phyloP scores from a whole-genome alignment of 345 rosid species.

The Camelina neglecta region DNA sequence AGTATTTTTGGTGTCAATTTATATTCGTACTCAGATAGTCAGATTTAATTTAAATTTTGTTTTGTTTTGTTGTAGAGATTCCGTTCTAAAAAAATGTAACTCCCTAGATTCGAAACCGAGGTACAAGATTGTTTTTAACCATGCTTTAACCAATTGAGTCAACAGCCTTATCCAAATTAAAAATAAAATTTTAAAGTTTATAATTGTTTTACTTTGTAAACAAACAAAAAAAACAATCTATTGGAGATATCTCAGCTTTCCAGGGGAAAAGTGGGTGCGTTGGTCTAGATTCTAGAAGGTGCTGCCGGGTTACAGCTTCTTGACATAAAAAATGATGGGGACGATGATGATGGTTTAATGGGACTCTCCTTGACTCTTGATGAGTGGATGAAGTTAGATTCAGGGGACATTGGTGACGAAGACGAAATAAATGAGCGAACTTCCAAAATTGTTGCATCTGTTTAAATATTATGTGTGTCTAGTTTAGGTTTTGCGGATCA shows the following conservation, averaged over 20 bases:
- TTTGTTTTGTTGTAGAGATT: no score
- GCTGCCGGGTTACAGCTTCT: conserved; percentile 85
- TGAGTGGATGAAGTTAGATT: conserved; percentile 93
- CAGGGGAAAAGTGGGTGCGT: conserved; percentile 65
- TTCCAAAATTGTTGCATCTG: conserved; percentile 54
- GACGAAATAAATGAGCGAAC: conserved; percentile 82
- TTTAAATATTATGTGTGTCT: not conserved
- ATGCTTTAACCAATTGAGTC: no score
- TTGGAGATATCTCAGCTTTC: conserved; percentile 76
- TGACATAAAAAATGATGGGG: conserved; percentile 61
- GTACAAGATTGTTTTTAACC: no score
- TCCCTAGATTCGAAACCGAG: no score
- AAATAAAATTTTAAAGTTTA: no score
- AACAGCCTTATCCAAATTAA: no score
- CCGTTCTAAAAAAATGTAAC: no score
- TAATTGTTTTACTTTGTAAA: no score
- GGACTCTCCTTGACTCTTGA: conserved; percentile 84
- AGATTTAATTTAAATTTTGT: no score
- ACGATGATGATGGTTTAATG: conserved; percentile 81
- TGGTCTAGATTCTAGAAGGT: conserved; percentile 60
- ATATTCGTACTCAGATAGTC: no score
- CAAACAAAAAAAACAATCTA: conserved; percentile 37
- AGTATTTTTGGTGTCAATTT: no score
- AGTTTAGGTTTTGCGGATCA: conserved; percentile 34
- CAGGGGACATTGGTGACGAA: conserved; percentile 81